These are phyloP conservation scores for Aspergillus novoparasiticus DNA, from an alignment of 2,329 filamentous ascomycete species.

Conservation along the genomic window DNA sequence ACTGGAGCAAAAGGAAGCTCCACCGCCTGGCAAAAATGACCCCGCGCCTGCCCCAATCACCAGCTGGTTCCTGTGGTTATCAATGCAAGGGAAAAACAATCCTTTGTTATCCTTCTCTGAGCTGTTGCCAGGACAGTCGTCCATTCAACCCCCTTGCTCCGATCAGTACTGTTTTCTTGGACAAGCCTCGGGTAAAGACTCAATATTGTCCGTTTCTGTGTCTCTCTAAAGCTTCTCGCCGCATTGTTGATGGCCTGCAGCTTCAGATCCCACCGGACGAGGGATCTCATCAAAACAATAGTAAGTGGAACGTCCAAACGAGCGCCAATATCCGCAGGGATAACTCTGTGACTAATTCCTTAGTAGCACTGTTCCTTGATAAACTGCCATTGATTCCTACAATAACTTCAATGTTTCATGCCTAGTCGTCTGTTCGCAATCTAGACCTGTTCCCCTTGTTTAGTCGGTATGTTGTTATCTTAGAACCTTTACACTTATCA, in stretches of 20 bases:
- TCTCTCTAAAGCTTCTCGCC: background rate
- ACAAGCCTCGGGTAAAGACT: background rate
- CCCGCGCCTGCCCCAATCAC: constrained; percentile 31
- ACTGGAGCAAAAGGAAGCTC: constrained; percentile 16
- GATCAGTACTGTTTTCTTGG: background rate
- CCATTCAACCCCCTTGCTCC: background rate
- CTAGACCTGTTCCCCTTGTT: constrained; percentile 9
- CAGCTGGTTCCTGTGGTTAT: constrained; percentile 11
- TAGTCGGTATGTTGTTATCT: background rate
- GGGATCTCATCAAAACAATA: constrained; percentile 19
- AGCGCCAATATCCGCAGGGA: background rate
- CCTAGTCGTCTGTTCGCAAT: constrained; percentile 3
- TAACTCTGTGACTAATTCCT: constrained; percentile 8
- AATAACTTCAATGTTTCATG: constrained; percentile 11
- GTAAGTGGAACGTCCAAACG: constrained; percentile 11
- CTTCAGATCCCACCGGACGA: constrained; percentile 7
- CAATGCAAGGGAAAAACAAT: constrained; percentile 6
- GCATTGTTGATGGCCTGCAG: constrained; percentile 4
- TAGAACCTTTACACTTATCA: background rate
- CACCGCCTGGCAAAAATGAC: constrained; percentile 36
- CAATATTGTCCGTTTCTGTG: background rate
- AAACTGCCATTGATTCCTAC: constrained; percentile 6
- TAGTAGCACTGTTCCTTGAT: constrained; percentile 8
- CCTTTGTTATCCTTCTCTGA: constrained; percentile 10
- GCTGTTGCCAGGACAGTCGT: background rate